Base-by-base conservation (phyloP, 768 basidiomycete genomes). In the Tulasnella sp. region DNA sequence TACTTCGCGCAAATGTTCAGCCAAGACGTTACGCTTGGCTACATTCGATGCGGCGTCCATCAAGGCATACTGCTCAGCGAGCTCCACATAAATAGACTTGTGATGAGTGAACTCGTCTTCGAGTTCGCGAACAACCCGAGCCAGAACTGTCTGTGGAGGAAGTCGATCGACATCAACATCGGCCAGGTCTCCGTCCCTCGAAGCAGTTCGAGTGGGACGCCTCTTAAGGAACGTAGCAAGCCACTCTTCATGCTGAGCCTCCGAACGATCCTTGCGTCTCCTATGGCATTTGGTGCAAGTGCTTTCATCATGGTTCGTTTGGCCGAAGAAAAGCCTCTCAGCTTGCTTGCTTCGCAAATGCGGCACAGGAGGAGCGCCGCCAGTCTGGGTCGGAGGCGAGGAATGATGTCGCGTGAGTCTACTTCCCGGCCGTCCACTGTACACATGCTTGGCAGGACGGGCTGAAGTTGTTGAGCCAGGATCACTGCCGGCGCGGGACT, bases 91-190 rank as follows among this genome's bases (percentile, higher is more conserved):
- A 69, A 97, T 90, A 79, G 91, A 90, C 84, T 94, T 97, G 82
- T 96, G 97, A 83, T 95, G 94, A 42, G 89, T 89, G 81, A 98
- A 99, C 81, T 99, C 97, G 78, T 95, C 95, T 81, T 99, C 97
- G 9, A 99, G 85, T 83, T 97, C 94, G 77, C 91, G 82, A 38
- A 98, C 84, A 14, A 97, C 94, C 3, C 92, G 86, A 37, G 90
- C 87, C 3, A 97, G 87, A 15, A 97, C 89, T 0, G 95, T 96
- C 83, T 98, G 96, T 31, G 94, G 92, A 1, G 94, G 96, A 38
- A 42, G 37, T 70, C 37, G 29, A 70, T 70, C 69, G 17, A 81
- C 84, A 78, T 87, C 86, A 19, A 86, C 87, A 80, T 90, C 87
- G 76, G 87, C 86, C n/a, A 70, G 19, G 19, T 71, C 72, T 36